phyloP scores from a whole-genome alignment of 2,329 filamentous ascomycete species.

The Ustulina deusta region DNA sequence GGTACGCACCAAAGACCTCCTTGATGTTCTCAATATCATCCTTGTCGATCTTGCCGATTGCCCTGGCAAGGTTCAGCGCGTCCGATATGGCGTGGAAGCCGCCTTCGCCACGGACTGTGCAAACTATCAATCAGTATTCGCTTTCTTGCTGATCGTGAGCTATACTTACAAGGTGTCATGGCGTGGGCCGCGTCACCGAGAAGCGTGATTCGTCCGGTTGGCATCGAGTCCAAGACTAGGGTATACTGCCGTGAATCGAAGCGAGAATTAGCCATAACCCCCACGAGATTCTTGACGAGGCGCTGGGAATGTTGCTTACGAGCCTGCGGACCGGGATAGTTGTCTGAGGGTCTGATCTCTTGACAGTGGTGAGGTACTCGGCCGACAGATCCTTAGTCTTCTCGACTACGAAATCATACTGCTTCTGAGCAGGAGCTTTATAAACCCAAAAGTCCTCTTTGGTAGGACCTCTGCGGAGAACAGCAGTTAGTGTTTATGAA shows the following conservation, averaged over 20 bases:
- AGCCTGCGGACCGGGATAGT: slow-evolving; percentile 18
- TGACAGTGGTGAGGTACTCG: slow-evolving; percentile 39
- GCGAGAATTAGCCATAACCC: slow-evolving; percentile 4
- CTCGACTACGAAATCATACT: slow-evolving; percentile 59
- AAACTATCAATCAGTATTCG: neutral
- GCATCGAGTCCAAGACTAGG: slow-evolving; percentile 41
- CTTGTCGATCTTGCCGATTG: slow-evolving; percentile 42
- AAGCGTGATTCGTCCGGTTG: slow-evolving; percentile 43
- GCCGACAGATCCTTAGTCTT: slow-evolving; percentile 40
- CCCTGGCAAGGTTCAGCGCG: slow-evolving; percentile 57
- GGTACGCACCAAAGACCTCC: slow-evolving; percentile 45
- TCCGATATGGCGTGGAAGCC: slow-evolving; percentile 56
- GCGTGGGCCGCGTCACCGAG: slow-evolving; percentile 45
- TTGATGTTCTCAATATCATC: slow-evolving; percentile 37
- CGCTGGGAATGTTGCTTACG: slow-evolving; percentile 1
- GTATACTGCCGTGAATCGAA: slow-evolving; percentile 28
- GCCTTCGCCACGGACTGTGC: slow-evolving; percentile 42
- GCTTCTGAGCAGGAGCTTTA: slow-evolving; percentile 60
- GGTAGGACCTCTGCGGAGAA: slow-evolving; percentile 23
- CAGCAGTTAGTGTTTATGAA: neutral
- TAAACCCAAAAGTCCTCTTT: slow-evolving; percentile 83
- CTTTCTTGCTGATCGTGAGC: neutral
- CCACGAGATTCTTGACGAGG: neutral
- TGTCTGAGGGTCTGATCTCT: slow-evolving; percentile 32
- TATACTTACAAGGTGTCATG: slow-evolving; percentile 43